These are phyloP conservation scores for Pseudofabraea citricarpa DNA, from an alignment of 2,329 filamentous ascomycete species.

Conservation along the genomic window DNA sequence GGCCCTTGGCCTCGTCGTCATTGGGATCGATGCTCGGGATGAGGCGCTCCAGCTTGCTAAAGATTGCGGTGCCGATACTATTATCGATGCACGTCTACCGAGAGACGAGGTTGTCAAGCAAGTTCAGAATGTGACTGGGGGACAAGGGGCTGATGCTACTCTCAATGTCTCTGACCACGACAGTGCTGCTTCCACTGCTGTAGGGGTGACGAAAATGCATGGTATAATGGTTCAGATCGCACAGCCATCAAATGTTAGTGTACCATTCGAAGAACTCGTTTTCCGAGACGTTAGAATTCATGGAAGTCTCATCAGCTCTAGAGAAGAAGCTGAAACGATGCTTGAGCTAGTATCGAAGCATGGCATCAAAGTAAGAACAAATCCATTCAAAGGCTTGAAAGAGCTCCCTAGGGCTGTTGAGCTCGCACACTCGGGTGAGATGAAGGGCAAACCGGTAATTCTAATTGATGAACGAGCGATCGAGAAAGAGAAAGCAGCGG, in stretches of 20 bases:
- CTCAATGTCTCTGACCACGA: constrained; percentile 49
- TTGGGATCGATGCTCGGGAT: constrained; percentile 50
- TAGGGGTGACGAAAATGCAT: constrained; percentile 55
- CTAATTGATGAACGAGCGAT: constrained; percentile 40
- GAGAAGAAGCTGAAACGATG: constrained; percentile 41
- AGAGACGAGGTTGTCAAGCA: constrained; percentile 42
- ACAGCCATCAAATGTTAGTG: constrained; percentile 36
- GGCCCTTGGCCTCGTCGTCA: constrained; percentile 42
- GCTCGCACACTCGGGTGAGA: constrained; percentile 44
- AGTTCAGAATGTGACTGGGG: constrained; percentile 42
- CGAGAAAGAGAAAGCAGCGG: constrained; percentile 17
- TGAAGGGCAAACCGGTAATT: constrained; percentile 50
- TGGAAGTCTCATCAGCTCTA: constrained; percentile 37
- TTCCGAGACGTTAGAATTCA: constrained; percentile 48
- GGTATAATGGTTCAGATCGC: constrained; percentile 54
- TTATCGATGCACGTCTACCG: constrained; percentile 46
- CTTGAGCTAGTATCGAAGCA: constrained; percentile 39
- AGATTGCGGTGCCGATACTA: constrained; percentile 43
- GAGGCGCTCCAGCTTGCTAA: constrained; percentile 43
- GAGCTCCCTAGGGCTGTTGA: constrained; percentile 45
- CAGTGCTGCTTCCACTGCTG: constrained; percentile 43
- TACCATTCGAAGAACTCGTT: constrained; percentile 42
- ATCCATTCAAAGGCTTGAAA: constrained; percentile 45
- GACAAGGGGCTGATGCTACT: constrained; percentile 44
- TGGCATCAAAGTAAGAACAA: constrained; percentile 44